Conservation (phyloP, 257 asterid genomes). For the Parsonsia alboflavescens region DNA sequence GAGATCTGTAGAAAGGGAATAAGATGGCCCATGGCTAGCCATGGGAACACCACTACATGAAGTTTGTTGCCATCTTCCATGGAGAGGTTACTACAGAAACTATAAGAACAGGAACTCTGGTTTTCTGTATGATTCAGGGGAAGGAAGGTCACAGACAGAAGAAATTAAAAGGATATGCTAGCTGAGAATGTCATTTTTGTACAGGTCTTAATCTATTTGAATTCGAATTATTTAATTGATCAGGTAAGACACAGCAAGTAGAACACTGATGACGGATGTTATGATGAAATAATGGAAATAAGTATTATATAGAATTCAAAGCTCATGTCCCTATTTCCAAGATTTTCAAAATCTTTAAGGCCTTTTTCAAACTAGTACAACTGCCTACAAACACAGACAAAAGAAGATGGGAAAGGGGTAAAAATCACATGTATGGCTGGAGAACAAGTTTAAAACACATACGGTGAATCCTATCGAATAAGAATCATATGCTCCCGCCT, state of each 20-base stretch:
- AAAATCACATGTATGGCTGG: too few relatives aligned
- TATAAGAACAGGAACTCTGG: too few relatives aligned
- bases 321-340: background rate
- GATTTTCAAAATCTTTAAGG: background rate
- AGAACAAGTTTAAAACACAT: too few relatives aligned
- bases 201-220: background rate
- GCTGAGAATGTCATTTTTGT: background rate
- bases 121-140: background rate
- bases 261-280: background rate
- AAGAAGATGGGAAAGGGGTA: too few relatives aligned
- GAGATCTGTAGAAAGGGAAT: conserved; percentile 63
- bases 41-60: conserved; percentile 84
- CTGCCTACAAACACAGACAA: background rate
- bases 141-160: background rate
- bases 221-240: background rate
- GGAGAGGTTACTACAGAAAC: background rate
- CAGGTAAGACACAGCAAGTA: background rate
- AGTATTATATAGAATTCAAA: background rate
- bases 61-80: conserved; percentile 48
- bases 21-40: conserved; percentile 90
- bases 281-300: too few relatives aligned
- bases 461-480: too few relatives aligned
- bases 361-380: background rate
- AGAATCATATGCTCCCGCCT: too few relatives aligned
- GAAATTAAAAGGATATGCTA: background rate